These are phyloP conservation scores for Neurospora sublineolata DNA, from an alignment of 495 filamentous ascomycete species.

Conservation along the genomic window DNA sequence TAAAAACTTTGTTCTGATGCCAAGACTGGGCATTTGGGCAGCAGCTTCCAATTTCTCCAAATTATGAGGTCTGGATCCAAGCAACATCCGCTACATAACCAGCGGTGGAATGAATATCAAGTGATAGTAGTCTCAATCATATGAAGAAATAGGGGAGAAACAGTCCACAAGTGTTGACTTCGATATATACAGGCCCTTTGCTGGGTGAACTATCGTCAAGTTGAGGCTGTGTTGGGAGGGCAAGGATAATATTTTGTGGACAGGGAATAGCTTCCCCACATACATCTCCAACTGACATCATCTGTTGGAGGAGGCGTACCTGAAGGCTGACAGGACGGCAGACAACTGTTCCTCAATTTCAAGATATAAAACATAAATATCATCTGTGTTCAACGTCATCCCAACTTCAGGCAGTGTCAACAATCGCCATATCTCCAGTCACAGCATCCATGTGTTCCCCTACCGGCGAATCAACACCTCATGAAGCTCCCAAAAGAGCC, in stretches of 20 bases:
- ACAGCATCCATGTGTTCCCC: constrained; percentile 9
- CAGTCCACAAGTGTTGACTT: background rate
- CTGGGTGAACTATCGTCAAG: background rate
- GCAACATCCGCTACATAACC: background rate
- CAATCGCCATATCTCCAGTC: background rate
- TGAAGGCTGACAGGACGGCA: background rate
- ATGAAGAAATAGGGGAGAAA: background rate
- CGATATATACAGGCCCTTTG: background rate
- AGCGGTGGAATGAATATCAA: background rate
- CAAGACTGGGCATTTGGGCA: background rate
- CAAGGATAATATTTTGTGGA: background rate
- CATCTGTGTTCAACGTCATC: background rate
- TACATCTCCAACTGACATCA: background rate
- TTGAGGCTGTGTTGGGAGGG: background rate
- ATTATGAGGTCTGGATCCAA: background rate
- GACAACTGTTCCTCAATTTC: too few relatives aligned
- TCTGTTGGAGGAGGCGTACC: background rate
- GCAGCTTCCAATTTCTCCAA: background rate
- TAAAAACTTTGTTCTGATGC: background rate
- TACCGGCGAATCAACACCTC: background rate
- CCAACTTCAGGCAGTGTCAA: background rate
- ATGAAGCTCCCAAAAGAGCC: background rate
- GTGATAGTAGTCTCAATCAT: background rate
- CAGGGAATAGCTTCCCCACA: background rate
- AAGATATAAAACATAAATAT: background rate